Evolutionary conservation across 2,329 filamentous ascomycete genomes (phyloP), one percentile per base, ranked within the genome.

Genomic region (Trichoderma sp.): DNA sequence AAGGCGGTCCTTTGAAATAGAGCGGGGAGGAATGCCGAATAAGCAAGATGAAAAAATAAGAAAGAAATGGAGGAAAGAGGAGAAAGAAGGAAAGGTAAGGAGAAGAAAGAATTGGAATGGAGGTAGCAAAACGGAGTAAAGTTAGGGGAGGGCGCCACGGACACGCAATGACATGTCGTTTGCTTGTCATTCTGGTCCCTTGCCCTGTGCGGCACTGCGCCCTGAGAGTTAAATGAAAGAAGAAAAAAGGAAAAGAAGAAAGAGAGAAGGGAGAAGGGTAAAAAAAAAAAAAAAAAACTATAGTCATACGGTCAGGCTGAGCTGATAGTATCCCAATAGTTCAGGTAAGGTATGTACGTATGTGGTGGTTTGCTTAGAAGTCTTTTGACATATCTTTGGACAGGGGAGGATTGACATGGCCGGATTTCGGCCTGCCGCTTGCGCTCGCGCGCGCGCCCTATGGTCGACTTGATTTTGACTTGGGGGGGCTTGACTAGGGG

Each of bases 381-480:
- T 17, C 14, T 52, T 14, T 10, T 52, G 21, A 24, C 21, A 24
- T 24, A 2, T 24, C 3, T 24, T 24, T 24, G 21, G 2, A 24
- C 2, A 24, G 21, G 21, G 3, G 6, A n/a, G 26, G 12, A 24
- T 34, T 59, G 55, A 58, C 55, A 58, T 24, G 26, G 28, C 48
- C 54, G 17, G 41, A n/a, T 15, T 14, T 7, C 43, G 55, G 28
- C 14, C 9, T 57, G 50, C 30, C 30, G 30, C 30, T 7, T 34
- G 30, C 30, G 30, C 30, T 7, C 10, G 30, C 30, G 30, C 30
- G 30, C 24, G 50, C 60, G 60, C 60, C 60, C 60, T 63, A 55
- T 26, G 48, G 39, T 26, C n/a, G 50, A 51, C 47, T n/a, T 12
- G 45, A n/a, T 4, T 26, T 17, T 34, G 47, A 41, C 34, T 17